Conservation (phyloP, 2,329 filamentous ascomycete species). For the Alternaria sp. region DNA sequence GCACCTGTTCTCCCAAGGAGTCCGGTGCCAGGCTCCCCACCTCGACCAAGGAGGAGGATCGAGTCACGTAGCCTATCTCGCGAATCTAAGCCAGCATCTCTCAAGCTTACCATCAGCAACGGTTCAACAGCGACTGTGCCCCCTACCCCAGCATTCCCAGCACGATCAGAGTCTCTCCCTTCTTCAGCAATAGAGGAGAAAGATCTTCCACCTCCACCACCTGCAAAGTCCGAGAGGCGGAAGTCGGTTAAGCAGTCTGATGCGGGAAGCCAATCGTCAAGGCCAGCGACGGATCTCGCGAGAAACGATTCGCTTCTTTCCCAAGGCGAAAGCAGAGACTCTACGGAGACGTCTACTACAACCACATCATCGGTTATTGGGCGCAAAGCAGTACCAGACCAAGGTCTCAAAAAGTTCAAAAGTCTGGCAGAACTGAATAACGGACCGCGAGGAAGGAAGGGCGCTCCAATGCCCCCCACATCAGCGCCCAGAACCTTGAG, state of each 20-base stretch:
- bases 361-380: constrained; percentile 24
- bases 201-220: constrained; percentile 44
- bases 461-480: constrained; percentile 27
- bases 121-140: constrained; percentile 46
- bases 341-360: not conserved
- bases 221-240: constrained; percentile 40
- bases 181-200: constrained; percentile 27
- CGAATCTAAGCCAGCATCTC: constrained; percentile 42
- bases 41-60: constrained; percentile 34
- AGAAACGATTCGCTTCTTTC: constrained; percentile 41
- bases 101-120: constrained; percentile 45
- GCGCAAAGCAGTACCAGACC: constrained; percentile 33
- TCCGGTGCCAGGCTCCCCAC: constrained; percentile 26
- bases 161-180: constrained; percentile 13
- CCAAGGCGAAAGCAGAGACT: constrained; percentile 16
- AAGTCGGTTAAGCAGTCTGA: constrained; percentile 15
- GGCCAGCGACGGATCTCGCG: constrained; percentile 22
- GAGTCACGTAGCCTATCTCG: constrained; percentile 43
- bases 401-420: constrained; percentile 32
- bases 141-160: constrained; percentile 26
- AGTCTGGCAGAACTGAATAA: constrained; percentile 38
- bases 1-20: constrained; percentile 13
- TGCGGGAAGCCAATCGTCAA: constrained; percentile 35
- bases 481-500: constrained; percentile 26
- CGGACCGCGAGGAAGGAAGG: constrained; percentile 39